Base-by-base conservation (phyloP, 2,329 filamentous ascomycete genomes). In the Alternaria solani region DNA sequence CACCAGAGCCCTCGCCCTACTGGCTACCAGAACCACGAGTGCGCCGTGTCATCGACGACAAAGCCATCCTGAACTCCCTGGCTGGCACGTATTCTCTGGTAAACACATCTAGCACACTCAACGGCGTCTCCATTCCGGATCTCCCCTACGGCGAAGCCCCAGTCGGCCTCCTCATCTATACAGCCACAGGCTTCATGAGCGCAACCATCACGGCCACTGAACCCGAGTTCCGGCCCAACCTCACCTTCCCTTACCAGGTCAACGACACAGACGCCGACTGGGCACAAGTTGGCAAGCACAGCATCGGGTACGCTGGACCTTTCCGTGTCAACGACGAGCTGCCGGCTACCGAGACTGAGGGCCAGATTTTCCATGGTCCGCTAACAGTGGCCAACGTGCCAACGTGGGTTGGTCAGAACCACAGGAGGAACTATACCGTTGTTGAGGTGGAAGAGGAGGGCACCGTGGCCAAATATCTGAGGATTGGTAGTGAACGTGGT, bases 261-360 rank as follows among this genome's bases (percentile, higher is more conserved):
- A 62, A 57, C 25, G 70, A 75, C 30, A 51, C 49, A 2, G 72
- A 76, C 46, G 38, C 63, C 4, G 69, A 73, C 23, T 76, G 73
- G 73, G 71, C 73, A 16, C 65, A 65, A 3, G 65, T 75, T 2
- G 73, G 73, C 14, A 70, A 67, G 47, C 73, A 76, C 34, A 67
- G 65, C 36, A 60, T 76, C 16, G 66, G 68, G 1, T 75, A 75
- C 7, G 68, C 71, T 11, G 72, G 72, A 0, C 71, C 71, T 5
- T 58, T 70, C 11, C 28, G 61, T 1, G 34, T 72, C 3, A 73
- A 63, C 9, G 39, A 44, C 5, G 64, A 41, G 4, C 8, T 73
- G 2, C 65, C 67, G 0, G 66, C 63, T n/a, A 70, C 55, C 9
- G 43, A 55, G 48, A 69, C 62, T 5, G 26, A 62, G 18, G 72